phyloP scores from a whole-genome alignment of 2,329 filamentous ascomycete species.

The Mycocentrospora acerina region DNA sequence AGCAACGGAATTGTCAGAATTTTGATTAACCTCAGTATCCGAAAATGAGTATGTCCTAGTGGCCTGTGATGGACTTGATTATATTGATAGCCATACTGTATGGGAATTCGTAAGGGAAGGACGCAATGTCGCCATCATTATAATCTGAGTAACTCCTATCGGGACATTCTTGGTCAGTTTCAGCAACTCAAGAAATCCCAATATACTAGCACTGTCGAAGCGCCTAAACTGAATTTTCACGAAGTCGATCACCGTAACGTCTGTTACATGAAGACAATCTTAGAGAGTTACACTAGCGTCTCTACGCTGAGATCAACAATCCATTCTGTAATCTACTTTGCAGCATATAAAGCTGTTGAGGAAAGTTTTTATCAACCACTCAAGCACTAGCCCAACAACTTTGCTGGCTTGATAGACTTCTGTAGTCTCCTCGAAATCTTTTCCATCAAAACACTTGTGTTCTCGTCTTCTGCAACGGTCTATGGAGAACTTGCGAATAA shows the following conservation, averaged over 20 bases:
- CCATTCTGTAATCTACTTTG: slow-evolving; percentile 64
- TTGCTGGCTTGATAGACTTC: slow-evolving; percentile 60
- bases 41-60: too few species aligned
- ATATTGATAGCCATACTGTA: slow-evolving; percentile 54
- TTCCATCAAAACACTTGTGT: slow-evolving; percentile 63
- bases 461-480: slow-evolving; percentile 64
- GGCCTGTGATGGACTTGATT: slow-evolving; percentile 45
- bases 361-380: slow-evolving; percentile 61
- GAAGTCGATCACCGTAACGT: slow-evolving; percentile 46
- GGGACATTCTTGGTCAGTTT: neutral
- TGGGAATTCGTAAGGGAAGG: slow-evolving; percentile 48
- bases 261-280: slow-evolving; percentile 5
- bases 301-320: slow-evolving; percentile 44
- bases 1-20: too few species aligned
- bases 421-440: slow-evolving; percentile 55
- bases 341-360: slow-evolving; percentile 63
- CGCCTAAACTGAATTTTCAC: slow-evolving; percentile 46
- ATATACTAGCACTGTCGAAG: neutral
- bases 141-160: too few species aligned
- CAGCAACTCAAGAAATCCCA: neutral
- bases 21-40: too few species aligned
- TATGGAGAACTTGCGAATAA: slow-evolving; percentile 49
- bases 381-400: slow-evolving; percentile 65
- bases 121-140: too few species aligned
- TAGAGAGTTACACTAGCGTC: slow-evolving; percentile 4